Percentiles rank a stretch among this genome's conserved stretches.
Evolutionary conservation across 192 early-diverging fungal genomes (phyloP).

Genomic region (Backusella sp.): DNA sequence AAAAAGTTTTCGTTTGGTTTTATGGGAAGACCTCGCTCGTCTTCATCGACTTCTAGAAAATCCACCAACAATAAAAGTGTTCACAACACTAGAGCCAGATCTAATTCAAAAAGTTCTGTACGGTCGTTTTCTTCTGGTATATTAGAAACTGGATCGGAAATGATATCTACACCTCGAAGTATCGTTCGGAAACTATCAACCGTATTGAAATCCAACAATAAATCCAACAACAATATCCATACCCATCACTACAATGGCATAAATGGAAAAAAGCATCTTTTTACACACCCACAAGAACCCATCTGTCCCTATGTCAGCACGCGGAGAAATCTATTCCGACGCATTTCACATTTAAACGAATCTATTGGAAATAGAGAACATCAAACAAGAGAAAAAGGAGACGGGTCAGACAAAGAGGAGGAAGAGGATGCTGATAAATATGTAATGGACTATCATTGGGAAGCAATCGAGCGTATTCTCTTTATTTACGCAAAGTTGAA

Average conservation of each 20-base stretch:
- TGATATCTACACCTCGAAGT: conserved; percentile 20
- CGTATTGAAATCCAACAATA: conserved; percentile 20
- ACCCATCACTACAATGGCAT: background rate
- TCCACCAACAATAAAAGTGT: conserved; percentile 21
- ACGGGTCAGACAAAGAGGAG: background rate
- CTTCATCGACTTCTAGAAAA: conserved; percentile 32
- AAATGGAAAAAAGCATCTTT: conserved; percentile 14
- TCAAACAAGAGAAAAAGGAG: background rate
- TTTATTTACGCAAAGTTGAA: conserved; percentile 80
- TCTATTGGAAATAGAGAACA: conserved; percentile 47
- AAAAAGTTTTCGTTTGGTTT: conserved; percentile 24
- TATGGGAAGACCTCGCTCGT: conserved; percentile 27
- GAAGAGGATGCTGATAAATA: conserved; percentile 8
- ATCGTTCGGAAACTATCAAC: conserved; percentile 32
- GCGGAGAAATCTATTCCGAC: conserved; percentile 57
- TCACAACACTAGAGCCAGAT: conserved; percentile 20
- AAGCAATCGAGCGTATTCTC: conserved; percentile 73
- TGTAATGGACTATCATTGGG: conserved; percentile 68
- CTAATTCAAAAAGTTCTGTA: conserved; percentile 27
- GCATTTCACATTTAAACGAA: conserved; percentile 61
- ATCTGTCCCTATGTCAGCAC: conserved; percentile 46
- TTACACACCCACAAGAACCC: conserved; percentile 6
- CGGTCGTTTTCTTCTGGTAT: conserved; percentile 20
- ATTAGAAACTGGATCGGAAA: conserved; percentile 10
- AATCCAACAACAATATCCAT: conserved; percentile 5